Conservation (phyloP, 139 green algal genomes). For the Coccomyxa sp. region DNA sequence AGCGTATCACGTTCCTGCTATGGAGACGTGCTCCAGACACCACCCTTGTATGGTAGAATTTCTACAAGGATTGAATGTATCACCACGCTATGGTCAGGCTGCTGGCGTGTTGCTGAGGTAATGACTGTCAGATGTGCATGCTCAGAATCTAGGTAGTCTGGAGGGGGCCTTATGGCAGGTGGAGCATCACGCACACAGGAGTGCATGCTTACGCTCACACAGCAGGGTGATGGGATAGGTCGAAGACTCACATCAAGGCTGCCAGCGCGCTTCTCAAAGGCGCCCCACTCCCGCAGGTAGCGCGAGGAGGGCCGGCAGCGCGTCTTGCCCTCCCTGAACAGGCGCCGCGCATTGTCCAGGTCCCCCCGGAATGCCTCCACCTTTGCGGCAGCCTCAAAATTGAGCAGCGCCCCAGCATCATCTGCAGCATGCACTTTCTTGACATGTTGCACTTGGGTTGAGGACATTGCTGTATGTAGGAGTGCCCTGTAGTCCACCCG, state of each 20-base stretch:
- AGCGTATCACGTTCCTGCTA: neutral
- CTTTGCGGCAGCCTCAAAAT: conserved; percentile 52
- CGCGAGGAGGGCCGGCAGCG: conserved; percentile 14
- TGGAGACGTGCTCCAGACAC: neutral
- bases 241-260: conserved; percentile 24
- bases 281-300: conserved; percentile 54
- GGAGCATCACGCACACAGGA: neutral
- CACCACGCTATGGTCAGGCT: neutral
- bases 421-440: conserved; percentile 11
- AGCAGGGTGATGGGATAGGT: neutral
- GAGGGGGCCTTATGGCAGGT: neutral
- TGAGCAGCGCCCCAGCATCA: conserved; percentile 39
- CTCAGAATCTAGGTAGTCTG: too few species aligned
- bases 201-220: neutral
- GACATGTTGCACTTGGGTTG: neutral
- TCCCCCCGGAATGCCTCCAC: conserved; percentile 48
- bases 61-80: neutral
- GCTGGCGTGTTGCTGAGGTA: too few species aligned
- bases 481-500: neutral
- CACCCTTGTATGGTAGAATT: neutral
- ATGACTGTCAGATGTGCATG: too few species aligned
- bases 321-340: conserved; percentile 25
- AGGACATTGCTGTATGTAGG: neutral
- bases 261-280: conserved; percentile 64
- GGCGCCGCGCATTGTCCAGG: conserved; percentile 20